These are phyloP conservation scores for Vigna radiata DNA, from an alignment of 306 rosid genomes.

Conservation along the genomic window DNA sequence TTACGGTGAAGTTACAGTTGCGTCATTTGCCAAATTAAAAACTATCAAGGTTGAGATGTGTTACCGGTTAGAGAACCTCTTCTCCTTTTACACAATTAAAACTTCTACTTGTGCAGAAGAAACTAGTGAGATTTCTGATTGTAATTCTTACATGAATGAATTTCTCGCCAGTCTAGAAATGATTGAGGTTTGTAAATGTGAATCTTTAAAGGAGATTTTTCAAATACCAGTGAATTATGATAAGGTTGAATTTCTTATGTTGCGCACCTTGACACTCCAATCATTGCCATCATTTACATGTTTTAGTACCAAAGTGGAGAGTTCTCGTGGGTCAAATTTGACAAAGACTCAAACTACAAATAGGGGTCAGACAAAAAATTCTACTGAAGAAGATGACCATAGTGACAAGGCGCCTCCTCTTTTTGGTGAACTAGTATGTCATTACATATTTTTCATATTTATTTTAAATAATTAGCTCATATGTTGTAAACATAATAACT, in stretches of 20 bases:
- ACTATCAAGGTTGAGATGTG: too few species aligned
- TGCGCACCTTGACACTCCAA: too few species aligned
- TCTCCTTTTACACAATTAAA: conserved; percentile 27
- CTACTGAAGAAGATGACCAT: neutral
- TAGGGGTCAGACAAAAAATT: neutral
- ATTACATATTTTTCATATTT: neutral
- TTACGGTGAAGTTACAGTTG: too few species aligned
- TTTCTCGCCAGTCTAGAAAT: neutral
- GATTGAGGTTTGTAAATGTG: conserved; percentile 26
- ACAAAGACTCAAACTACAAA: neutral
- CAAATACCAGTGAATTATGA: neutral
- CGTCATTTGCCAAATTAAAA: too few species aligned
- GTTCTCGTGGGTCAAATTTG: neutral
- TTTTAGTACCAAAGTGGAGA: neutral
- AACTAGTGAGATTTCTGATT: conserved; percentile 21
- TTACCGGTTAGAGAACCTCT: neutral
- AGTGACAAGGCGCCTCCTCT: neutral
- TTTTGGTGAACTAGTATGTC: conserved; percentile 16
- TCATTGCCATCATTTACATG: neutral
- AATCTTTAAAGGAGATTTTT: conserved; percentile 30
- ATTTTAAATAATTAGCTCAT: neutral
- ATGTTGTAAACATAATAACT: neutral
- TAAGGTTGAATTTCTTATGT: neutral
- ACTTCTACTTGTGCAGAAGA: conserved; percentile 38
- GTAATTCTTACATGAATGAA: neutral